A percentile compares a stretch with the other conserved stretches of the same genome.
Conservation (phyloP, 179 eudicot species). For the Spergularia azorica region DNA sequence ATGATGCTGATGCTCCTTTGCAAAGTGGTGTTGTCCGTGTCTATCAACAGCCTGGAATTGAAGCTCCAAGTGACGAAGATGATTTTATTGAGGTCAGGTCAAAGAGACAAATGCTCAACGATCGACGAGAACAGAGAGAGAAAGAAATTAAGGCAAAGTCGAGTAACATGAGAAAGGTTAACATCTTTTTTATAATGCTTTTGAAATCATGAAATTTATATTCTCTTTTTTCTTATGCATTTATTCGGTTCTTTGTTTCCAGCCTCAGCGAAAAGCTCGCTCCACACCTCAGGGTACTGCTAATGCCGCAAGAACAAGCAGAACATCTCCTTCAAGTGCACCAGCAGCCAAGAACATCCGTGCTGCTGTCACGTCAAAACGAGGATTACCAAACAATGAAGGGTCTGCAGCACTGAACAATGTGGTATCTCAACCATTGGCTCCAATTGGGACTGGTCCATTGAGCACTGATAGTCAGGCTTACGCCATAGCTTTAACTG, state of each 20-base stretch:
- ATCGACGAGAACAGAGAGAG: constrained; percentile 96
- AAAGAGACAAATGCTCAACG: constrained; percentile 97
- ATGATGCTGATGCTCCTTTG: constrained; percentile 88
- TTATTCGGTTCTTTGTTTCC: constrained; percentile 17
- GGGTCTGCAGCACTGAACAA: constrained; percentile 38
- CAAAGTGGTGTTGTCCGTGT: constrained; percentile 90
- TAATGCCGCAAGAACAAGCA: constrained; percentile 34
- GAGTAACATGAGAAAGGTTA: constrained; percentile 63
- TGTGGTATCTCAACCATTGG: constrained; percentile 49
- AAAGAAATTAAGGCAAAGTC: constrained; percentile 89
- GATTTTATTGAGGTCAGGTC: constrained; percentile 98
- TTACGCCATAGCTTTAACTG: constrained; percentile 40
- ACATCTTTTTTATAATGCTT: not conserved
- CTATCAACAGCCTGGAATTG: constrained; percentile 90
- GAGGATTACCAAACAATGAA: constrained; percentile 42
- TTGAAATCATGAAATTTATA: not conserved
- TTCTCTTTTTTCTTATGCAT: constrained; percentile 10
- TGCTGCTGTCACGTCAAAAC: constrained; percentile 39
- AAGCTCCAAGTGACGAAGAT: constrained; percentile 94
- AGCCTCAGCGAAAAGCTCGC: constrained; percentile 64
- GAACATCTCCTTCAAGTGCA: constrained; percentile 32
- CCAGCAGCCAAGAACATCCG: constrained; percentile 39
- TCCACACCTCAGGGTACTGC: constrained; percentile 39
- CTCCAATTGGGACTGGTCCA: constrained; percentile 78
- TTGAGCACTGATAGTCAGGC: constrained; percentile 46